Evolutionary conservation across 441 rosid genomes (phyloP).

Genomic region (Populus hybrid): DNA sequence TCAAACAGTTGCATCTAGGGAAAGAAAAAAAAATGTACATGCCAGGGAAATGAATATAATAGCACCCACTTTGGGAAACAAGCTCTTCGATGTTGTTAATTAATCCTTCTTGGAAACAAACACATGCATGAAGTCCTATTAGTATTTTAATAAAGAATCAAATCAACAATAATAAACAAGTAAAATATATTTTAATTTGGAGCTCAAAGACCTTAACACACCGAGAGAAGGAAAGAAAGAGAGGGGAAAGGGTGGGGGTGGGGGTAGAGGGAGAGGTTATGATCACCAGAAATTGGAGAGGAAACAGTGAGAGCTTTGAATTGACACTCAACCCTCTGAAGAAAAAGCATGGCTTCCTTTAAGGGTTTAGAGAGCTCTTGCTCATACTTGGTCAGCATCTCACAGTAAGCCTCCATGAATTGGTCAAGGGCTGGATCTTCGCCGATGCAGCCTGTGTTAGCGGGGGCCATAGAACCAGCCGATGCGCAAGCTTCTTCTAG

Average conservation of each 20-base stretch:
- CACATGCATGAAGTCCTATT: slow-evolving; percentile 27
- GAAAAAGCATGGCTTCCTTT: slow-evolving; percentile 89
- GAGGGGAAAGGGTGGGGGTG: slow-evolving; percentile 4
- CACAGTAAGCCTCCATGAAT: slow-evolving; percentile 99
- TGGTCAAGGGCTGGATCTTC: slow-evolving; percentile 98
- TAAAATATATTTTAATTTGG: too few relatives aligned
- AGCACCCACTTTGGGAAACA: slow-evolving; percentile 17
- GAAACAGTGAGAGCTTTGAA: slow-evolving; percentile 67
- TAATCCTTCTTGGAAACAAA: slow-evolving; percentile 14
- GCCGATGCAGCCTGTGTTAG: slow-evolving; percentile 44
- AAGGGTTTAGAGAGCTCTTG: slow-evolving; percentile 91
- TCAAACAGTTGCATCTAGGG: slow-evolving; percentile 17
- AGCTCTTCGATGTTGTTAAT: slow-evolving; percentile 9
- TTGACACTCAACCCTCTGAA: slow-evolving; percentile 76
- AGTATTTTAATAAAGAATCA: background rate
- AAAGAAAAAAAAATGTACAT: background rate
- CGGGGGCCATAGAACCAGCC: slow-evolving; percentile 37
- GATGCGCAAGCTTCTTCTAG: slow-evolving; percentile 72
- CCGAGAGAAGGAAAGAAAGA: background rate
- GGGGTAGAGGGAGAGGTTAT: background rate
- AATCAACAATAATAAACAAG: background rate
- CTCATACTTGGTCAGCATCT: slow-evolving; percentile 94
- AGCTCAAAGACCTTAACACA: background rate
- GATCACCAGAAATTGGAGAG: slow-evolving; percentile 55
- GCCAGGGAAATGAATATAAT: background rate